A percentile compares a stretch with the other conserved stretches of the same genome.
Conservation (phyloP, 1,284 basidiomycete genomes). For the Afroboletus lepidellus region DNA sequence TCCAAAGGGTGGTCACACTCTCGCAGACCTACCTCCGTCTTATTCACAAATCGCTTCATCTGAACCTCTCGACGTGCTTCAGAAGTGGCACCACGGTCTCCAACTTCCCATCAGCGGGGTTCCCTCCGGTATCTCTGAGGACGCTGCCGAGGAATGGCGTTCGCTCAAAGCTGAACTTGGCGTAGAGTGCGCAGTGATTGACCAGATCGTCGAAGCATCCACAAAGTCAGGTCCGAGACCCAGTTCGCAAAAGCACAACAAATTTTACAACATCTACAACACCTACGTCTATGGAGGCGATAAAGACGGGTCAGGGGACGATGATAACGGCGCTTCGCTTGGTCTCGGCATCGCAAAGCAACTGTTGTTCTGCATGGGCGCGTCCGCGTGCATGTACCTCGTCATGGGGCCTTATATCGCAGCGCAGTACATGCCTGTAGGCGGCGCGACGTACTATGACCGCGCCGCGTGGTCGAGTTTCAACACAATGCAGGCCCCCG, state of each 20-base stretch:
- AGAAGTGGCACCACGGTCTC: constrained; percentile 66
- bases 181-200: constrained; percentile 73
- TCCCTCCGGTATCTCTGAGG: constrained; percentile 55
- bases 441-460: constrained; percentile 73
- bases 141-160: constrained; percentile 67
- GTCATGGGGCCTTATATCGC: constrained; percentile 56
- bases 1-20: constrained; percentile 46
- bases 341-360: constrained; percentile 40
- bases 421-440: constrained; percentile 52
- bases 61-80: constrained; percentile 57
- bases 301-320: constrained; percentile 18
- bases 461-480: constrained; percentile 76
- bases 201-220: constrained; percentile 59
- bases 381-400: constrained; percentile 55
- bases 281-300: constrained; percentile 66
- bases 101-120: constrained; percentile 55
- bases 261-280: constrained; percentile 83
- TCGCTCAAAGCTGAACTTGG: constrained; percentile 75
- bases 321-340: constrained; percentile 20
- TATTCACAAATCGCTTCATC: constrained; percentile 57
- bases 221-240: constrained; percentile 38
- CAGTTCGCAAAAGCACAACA: constrained; percentile 41
- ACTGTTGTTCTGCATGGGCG: constrained; percentile 51
- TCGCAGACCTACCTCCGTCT: constrained; percentile 63
- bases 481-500: constrained; percentile 64